A percentile compares a stretch with the other conserved stretches of the same genome.
These are phyloP conservation scores for Erysimum cheiranthoides DNA, from an alignment of 345 rosid genomes.

Conservation along the genomic window DNA sequence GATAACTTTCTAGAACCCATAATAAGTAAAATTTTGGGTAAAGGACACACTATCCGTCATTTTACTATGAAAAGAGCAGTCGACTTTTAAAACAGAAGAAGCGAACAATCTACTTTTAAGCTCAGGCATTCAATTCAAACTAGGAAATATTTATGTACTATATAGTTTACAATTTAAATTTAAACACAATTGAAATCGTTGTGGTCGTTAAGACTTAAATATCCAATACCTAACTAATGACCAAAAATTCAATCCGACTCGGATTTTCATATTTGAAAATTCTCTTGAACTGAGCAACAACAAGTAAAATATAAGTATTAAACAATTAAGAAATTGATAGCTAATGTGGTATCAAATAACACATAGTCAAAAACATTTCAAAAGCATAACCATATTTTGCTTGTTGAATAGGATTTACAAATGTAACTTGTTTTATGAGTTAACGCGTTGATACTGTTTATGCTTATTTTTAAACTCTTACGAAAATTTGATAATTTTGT, in stretches of 20 bases:
- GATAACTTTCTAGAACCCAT: conserved; percentile 27
- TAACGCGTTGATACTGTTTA: conserved; percentile 21
- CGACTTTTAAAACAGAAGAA: conserved; percentile 24
- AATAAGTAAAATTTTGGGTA: not conserved
- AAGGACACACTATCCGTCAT: conserved; percentile 25
- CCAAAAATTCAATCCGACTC: conserved; percentile 26
- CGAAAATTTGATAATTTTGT: not conserved
- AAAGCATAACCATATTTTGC: conserved; percentile 19
- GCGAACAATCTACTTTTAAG: conserved; percentile 30
- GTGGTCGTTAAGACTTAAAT: conserved; percentile 42
- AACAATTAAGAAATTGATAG: conserved; percentile 15
- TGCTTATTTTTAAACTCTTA: not conserved
- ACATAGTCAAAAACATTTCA: conserved; percentile 35
- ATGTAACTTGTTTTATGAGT: conserved; percentile 28
- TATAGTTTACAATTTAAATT: conserved; percentile 7
- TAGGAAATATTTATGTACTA: conserved; percentile 8
- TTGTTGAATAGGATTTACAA: conserved; percentile 16
- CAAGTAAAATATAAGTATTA: conserved; percentile 1
- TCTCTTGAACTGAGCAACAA: conserved; percentile 28
- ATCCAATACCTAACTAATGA: conserved; percentile 40
- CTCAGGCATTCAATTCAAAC: conserved; percentile 30
- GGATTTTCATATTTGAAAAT: conserved; percentile 9
- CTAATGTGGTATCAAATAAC: conserved; percentile 21
- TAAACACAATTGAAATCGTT: conserved; percentile 11
- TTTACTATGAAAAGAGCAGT: conserved; percentile 20